Evolutionary conservation across 805 yeast genomes (phyloP).

Genomic region (Nakazawaea holstii): DNA sequence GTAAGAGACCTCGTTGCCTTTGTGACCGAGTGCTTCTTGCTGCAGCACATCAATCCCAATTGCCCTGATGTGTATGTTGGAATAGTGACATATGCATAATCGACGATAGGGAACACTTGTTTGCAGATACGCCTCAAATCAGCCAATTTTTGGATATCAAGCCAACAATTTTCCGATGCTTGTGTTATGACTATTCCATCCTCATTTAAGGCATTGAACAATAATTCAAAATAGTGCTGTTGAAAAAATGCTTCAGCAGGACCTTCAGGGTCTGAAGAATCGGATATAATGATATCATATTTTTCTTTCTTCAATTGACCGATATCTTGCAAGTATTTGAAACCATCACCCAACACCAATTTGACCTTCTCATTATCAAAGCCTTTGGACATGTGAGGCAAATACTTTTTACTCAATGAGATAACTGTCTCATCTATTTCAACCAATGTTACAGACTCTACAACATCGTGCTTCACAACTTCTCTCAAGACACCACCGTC

Average conservation of each 20-base stretch:
- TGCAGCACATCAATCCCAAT: constrained; percentile 96
- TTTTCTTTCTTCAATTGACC: constrained; percentile 34
- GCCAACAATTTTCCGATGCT: constrained; percentile 87
- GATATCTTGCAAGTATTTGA: constrained; percentile 55
- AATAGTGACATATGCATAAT: constrained; percentile 85
- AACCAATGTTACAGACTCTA: constrained; percentile 68
- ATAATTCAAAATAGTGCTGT: constrained; percentile 81
- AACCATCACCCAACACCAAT: constrained; percentile 76
- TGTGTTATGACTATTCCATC: constrained; percentile 91
- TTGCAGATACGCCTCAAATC: constrained; percentile 77
- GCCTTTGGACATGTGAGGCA: constrained; percentile 70
- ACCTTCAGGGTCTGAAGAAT: constrained; percentile 94
- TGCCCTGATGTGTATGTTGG: constrained; percentile 98
- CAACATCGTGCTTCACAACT: constrained; percentile 58
- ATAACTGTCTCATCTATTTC: constrained; percentile 88
- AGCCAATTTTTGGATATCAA: constrained; percentile 79
- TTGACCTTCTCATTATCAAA: constrained; percentile 61
- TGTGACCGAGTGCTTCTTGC: constrained; percentile 63
- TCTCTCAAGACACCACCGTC: constrained; percentile 94
- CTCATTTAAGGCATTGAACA: constrained; percentile 83
- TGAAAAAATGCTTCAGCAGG: constrained; percentile 95
- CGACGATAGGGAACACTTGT: constrained; percentile 85
- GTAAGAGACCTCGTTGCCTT: constrained; percentile 64
- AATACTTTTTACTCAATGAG: constrained; percentile 59
- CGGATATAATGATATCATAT: constrained; percentile 84